Conservation (phyloP, 495 filamentous ascomycete genomes). For the Neurospora discreta region DNA sequence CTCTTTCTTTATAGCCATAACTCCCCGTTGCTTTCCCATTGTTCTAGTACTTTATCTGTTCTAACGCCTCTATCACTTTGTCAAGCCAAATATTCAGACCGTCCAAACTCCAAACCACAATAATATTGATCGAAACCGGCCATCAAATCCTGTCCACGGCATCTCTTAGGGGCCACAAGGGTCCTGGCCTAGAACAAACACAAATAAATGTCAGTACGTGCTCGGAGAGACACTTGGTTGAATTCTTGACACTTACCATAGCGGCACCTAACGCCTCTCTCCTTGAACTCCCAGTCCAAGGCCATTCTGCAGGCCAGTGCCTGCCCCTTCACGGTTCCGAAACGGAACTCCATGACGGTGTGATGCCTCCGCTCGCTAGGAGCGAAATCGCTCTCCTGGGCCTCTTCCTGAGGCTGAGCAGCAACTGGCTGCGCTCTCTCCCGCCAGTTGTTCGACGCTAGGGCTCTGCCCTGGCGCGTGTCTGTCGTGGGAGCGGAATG, state of each 20-base stretch:
- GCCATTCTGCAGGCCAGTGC: constrained; percentile 27
- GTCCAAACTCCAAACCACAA: no score
- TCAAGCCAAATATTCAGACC: no score
- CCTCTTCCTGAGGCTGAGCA: background rate
- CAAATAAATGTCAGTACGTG: no score
- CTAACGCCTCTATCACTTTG: background rate
- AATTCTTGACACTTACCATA: constrained; percentile 5
- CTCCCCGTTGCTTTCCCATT: background rate
- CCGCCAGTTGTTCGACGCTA: background rate
- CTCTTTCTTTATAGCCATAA: background rate
- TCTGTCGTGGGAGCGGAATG: no score
- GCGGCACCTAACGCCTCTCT: constrained; percentile 12
- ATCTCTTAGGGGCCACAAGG: background rate
- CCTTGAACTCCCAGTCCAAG: constrained; percentile 20
- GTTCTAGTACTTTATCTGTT: background rate
- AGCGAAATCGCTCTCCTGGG: fast-evolving
- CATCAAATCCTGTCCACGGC: no score
- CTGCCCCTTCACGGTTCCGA: constrained; percentile 34
- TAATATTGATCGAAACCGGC: no score
- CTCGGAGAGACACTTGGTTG: no score
- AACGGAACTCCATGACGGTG: constrained; percentile 21
- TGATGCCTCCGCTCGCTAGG: fast-evolving
- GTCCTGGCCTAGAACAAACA: background rate
- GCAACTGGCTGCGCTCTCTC: background rate
- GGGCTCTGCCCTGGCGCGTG: background rate